A percentile compares a stretch with the other conserved stretches of the same genome.
Conservation (phyloP, 345 rosid species). For the Excoecaria agallocha region DNA sequence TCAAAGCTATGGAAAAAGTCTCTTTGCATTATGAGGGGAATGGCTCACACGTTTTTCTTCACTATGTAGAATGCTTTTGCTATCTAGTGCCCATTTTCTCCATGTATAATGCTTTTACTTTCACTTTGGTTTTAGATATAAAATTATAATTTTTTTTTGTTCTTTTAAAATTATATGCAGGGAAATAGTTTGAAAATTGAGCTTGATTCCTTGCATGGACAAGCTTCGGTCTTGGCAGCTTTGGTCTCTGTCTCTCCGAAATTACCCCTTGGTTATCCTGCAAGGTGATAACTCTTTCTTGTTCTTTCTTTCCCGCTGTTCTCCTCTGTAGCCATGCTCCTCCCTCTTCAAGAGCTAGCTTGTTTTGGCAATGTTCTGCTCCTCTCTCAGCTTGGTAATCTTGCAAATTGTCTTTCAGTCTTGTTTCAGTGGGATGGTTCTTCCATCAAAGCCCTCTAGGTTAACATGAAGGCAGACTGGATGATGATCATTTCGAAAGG, state of each 20-base stretch:
- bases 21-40: background rate
- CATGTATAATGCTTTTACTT: background rate
- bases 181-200: slow-evolving; percentile 65
- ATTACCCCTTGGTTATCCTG: slow-evolving; percentile 94
- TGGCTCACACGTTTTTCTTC: background rate
- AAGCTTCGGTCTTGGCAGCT: slow-evolving; percentile 86
- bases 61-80: background rate
- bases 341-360: background rate
- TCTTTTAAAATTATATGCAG: slow-evolving; percentile 28
- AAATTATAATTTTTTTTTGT: background rate
- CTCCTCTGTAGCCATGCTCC: background rate
- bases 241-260: slow-evolving; percentile 77
- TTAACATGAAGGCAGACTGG: no score
- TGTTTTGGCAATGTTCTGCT: background rate
- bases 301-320: background rate
- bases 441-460: background rate
- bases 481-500: no score
- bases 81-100: no score
- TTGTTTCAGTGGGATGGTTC: background rate
- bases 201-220: slow-evolving; percentile 89
- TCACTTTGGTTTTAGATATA: slow-evolving; percentile 7
- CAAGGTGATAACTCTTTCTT: slow-evolving; percentile 45
- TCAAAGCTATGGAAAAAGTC: background rate
- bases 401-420: background rate
- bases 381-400: background rate